phyloP scores from a whole-genome alignment of 2,329 filamentous ascomycete species.

The Macroventuria anomochaeta region DNA sequence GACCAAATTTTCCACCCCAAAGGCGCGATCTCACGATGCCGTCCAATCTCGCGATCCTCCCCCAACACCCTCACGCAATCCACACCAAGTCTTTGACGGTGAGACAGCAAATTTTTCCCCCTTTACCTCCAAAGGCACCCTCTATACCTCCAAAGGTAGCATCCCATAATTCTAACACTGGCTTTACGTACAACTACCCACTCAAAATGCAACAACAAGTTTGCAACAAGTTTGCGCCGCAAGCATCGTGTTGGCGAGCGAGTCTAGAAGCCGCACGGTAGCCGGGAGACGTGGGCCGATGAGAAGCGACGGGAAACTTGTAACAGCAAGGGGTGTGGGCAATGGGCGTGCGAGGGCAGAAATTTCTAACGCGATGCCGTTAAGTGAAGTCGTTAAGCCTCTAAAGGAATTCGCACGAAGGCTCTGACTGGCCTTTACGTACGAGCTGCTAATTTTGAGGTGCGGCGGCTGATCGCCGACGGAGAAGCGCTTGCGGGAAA shows the following conservation, averaged over 20 bases:
- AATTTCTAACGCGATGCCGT: slow-evolving; percentile 22
- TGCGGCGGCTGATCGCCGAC: slow-evolving; percentile 17
- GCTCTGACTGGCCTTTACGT: slow-evolving; percentile 20
- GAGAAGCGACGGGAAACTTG: slow-evolving; percentile 18
- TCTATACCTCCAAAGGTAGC: slow-evolving; percentile 20
- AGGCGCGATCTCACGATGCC: slow-evolving; percentile 9
- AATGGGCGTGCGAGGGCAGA: slow-evolving; percentile 10
- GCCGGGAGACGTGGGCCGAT: neutral
- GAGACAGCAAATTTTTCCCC: slow-evolving; percentile 18
- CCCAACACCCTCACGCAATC: slow-evolving; percentile 11
- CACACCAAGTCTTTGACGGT: slow-evolving; percentile 3
- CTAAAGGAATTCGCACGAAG: slow-evolving; percentile 9
- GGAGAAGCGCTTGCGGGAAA: slow-evolving; percentile 21
- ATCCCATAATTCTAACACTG: slow-evolving; percentile 5
- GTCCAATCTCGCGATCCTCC: slow-evolving; percentile 6
- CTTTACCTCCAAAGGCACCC: slow-evolving; percentile 17
- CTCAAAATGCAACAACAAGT: slow-evolving; percentile 12
- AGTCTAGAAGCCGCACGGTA: slow-evolving; percentile 9
- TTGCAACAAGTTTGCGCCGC: slow-evolving; percentile 6
- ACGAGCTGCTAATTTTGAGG: slow-evolving; percentile 6
- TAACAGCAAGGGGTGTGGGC: neutral
- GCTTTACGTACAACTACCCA: slow-evolving; percentile 17
- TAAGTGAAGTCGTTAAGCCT: slow-evolving; percentile 22
- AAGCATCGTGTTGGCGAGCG: slow-evolving; percentile 1
- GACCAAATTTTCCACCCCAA: slow-evolving; percentile 9